Evolutionary conservation across 306 rosid species (phyloP).

Genomic region (Begonia fuchsioides): DNA sequence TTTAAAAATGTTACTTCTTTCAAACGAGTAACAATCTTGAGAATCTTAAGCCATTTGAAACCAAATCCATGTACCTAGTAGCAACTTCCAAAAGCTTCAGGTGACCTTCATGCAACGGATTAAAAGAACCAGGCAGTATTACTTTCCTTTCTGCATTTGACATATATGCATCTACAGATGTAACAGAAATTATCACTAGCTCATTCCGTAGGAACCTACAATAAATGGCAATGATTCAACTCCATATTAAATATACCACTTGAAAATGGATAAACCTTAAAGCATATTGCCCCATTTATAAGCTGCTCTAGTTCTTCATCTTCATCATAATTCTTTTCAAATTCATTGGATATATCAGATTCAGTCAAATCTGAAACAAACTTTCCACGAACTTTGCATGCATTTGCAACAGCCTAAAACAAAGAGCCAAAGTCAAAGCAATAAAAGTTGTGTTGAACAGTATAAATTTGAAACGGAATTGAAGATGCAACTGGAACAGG

Average conservation of each 20-base stretch:
- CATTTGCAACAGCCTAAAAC: constrained; percentile 67
- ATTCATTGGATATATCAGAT: constrained; percentile 47
- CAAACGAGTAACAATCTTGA: constrained; percentile 1
- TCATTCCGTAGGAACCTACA: not conserved
- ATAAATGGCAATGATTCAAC: constrained; percentile 2
- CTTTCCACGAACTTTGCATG: constrained; percentile 62
- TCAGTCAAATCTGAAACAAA: constrained; percentile 40
- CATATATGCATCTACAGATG: constrained; percentile 21
- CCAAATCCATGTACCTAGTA: constrained; percentile 36
- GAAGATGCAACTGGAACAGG: not conserved
- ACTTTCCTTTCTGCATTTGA: constrained; percentile 53
- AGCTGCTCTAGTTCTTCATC: constrained; percentile 72
- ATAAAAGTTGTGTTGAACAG: too few relatives aligned
- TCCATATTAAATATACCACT: constrained; percentile 40
- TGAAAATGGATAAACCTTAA: constrained; percentile 60
- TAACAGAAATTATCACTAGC: not conserved
- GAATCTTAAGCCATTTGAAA: not conserved
- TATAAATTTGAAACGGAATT: not conserved
- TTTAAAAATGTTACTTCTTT: not conserved
- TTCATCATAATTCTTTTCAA: constrained; percentile 44
- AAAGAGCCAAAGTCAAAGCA: constrained; percentile 8
- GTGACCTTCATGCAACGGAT: constrained; percentile 87
- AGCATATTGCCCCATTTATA: constrained; percentile 64
- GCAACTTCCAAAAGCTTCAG: constrained; percentile 80
- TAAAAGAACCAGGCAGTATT: constrained; percentile 77